phyloP scores from a whole-genome alignment of 495 filamentous ascomycete species.

The Antarctomyces pellizariae region DNA sequence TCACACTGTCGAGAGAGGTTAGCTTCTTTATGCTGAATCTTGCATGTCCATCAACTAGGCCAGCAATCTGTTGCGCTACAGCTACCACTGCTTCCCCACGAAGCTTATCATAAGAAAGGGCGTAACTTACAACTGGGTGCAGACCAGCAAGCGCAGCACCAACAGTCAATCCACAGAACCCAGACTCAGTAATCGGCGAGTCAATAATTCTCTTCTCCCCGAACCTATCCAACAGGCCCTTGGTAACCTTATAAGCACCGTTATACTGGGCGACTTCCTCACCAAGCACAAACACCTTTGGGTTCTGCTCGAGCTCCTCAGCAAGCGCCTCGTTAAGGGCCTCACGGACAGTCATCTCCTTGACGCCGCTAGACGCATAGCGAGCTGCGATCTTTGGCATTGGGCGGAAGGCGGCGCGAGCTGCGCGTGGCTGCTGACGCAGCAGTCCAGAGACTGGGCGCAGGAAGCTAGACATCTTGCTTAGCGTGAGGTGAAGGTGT shows the following conservation, averaged over 20 bases:
- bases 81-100: conserved; percentile 1
- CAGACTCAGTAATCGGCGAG: conserved; percentile 91
- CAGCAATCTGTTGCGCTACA: background rate
- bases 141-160: conserved; percentile 86
- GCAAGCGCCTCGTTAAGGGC: conserved; percentile 93
- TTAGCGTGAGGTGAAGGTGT: too few relatives aligned
- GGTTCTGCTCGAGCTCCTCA: conserved; percentile 85
- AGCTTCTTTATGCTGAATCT: background rate
- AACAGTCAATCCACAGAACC: conserved; percentile 79
- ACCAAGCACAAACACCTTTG: conserved; percentile 84
- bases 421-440: too few relatives aligned
- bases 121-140: conserved; percentile 61
- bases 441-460: too few relatives aligned
- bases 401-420: too few relatives aligned
- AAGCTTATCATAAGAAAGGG: conserved; percentile 2
- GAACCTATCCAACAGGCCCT: conserved; percentile 88
- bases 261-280: conserved; percentile 99
- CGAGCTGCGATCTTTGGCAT: too few relatives aligned
- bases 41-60: too few relatives aligned
- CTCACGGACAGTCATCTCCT: conserved; percentile 92
- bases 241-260: conserved; percentile 98
- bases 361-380: conserved; percentile 45
- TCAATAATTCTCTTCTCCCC: conserved; percentile 95
- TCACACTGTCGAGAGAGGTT: conserved; percentile 40
- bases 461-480: too few relatives aligned